Percentiles rank a stretch among this genome's conserved stretches.
Evolutionary conservation across 495 filamentous ascomycete genomes (phyloP).

Genomic region (Bryoglossum gracile): DNA sequence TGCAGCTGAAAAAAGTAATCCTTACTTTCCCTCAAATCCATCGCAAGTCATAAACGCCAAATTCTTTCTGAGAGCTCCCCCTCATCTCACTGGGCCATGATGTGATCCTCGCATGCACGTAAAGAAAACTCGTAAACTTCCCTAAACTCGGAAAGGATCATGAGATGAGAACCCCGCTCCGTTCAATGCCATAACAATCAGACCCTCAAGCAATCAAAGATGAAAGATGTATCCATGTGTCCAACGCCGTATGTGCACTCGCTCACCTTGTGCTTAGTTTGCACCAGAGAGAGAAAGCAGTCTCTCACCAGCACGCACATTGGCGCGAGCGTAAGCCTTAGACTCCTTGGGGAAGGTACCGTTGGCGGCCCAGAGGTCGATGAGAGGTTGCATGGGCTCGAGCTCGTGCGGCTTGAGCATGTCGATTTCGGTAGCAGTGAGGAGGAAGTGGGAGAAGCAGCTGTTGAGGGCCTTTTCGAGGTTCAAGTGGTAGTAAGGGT

Average conservation of each 20-base stretch:
- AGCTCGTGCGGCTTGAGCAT: constrained; percentile 77
- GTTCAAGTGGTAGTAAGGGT: constrained; percentile 78
- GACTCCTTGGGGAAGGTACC: constrained; percentile 71
- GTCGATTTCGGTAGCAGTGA: constrained; percentile 76
- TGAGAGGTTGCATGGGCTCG: constrained; percentile 88
- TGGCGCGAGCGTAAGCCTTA: constrained; percentile 50
- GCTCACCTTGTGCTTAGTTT: neutral
- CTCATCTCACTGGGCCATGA: too few species aligned
- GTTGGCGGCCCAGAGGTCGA: constrained; percentile 81
- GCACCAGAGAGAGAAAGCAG: constrained; percentile 17
- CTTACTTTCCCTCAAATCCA: too few species aligned
- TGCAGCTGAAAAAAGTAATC: too few species aligned
- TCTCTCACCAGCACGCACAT: constrained; percentile 30
- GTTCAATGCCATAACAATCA: constrained; percentile 11
- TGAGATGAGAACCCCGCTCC: neutral
- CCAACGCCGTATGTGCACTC: neutral
- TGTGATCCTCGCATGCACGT: too few species aligned
- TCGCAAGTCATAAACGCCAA: too few species aligned
- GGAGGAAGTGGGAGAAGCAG: constrained; percentile 88
- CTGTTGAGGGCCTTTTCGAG: constrained; percentile 85
- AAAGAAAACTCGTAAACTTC: too few species aligned
- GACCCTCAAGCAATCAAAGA: neutral
- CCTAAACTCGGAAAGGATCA: constrained; percentile 1
- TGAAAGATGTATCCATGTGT: neutral
- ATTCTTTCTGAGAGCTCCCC: too few species aligned